Conservation (phyloP, 176 grass and related monocot species). For the Phragmites australis region DNA sequence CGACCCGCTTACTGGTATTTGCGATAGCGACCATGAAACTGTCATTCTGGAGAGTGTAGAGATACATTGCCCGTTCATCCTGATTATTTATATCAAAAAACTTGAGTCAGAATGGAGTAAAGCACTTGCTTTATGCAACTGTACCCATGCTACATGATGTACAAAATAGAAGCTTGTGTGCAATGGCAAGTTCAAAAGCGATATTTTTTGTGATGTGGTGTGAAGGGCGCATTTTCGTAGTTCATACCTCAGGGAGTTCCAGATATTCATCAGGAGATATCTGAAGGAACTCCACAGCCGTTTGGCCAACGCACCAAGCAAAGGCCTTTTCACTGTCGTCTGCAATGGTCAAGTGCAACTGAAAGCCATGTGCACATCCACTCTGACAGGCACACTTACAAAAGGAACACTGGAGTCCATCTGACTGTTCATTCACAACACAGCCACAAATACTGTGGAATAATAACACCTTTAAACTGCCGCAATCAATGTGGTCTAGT, state of each 20-base stretch:
- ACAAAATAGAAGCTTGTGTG: not conserved
- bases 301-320: conserved; percentile 77
- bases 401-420: conserved; percentile 58
- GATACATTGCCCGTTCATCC: conserved; percentile 92
- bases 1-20: conserved; percentile 53
- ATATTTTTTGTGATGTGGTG: not conserved
- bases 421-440: conserved; percentile 50
- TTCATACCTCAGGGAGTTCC: conserved; percentile 72
- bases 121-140: not conserved
- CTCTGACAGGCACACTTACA: conserved; percentile 54
- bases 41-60: conserved; percentile 76
- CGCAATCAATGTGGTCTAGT: conserved; percentile 55
- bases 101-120: conserved; percentile 1
- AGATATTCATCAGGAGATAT: conserved; percentile 86
- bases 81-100: conserved; percentile 47
- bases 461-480: conserved; percentile 55
- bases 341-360: conserved; percentile 60
- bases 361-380: conserved; percentile 59
- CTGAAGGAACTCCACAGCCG: conserved; percentile 82
- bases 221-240: not conserved
- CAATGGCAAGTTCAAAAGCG: not conserved
- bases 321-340: conserved; percentile 67
- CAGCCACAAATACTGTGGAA: conserved; percentile 70
- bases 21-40: conserved; percentile 65
- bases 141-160: not conserved